Conservation (phyloP, 2,329 filamentous ascomycete genomes). For the Gaeumannomyces sp. region DNA sequence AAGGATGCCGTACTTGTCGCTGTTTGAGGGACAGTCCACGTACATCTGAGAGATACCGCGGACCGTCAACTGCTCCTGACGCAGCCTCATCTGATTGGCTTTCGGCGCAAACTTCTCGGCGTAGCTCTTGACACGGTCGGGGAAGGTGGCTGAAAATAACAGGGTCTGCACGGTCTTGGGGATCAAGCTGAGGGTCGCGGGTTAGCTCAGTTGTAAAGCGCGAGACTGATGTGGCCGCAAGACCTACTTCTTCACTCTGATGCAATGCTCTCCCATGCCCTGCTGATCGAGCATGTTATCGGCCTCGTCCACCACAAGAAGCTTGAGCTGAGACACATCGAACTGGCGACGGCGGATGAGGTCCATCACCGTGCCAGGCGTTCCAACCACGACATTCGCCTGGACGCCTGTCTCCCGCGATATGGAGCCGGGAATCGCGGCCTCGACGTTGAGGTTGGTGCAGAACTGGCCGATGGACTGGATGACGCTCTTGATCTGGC, state of each 20-base stretch:
- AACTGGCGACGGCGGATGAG: conserved; percentile 72
- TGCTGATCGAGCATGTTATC: conserved; percentile 99
- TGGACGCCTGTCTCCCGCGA: conserved; percentile 63
- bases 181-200: conserved; percentile 51
- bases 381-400: conserved; percentile 81
- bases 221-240: background rate
- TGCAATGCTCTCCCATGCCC: conserved; percentile 90
- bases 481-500: conserved; percentile 86
- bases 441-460: conserved; percentile 65
- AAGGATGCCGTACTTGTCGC: conserved; percentile 80
- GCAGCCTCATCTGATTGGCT: conserved; percentile 79
- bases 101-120: conserved; percentile 78
- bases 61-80: conserved; percentile 88
- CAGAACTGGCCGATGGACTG: conserved; percentile 80
- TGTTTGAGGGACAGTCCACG: conserved; percentile 79
- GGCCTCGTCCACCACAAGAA: conserved; percentile 91
- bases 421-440: conserved; percentile 75
- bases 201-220: conserved; percentile 12
- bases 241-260: conserved; percentile 75
- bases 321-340: conserved; percentile 63
- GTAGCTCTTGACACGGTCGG: conserved; percentile 76
- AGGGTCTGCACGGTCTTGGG: conserved; percentile 76
- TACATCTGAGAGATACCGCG: conserved; percentile 98
- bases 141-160: conserved; percentile 92
- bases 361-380: conserved; percentile 88